Evolutionary conservation across 2,329 filamentous ascomycete species (phyloP), one percentile per base, ranked within the genome.

Genomic region (Colletotrichum sp.): DNA sequence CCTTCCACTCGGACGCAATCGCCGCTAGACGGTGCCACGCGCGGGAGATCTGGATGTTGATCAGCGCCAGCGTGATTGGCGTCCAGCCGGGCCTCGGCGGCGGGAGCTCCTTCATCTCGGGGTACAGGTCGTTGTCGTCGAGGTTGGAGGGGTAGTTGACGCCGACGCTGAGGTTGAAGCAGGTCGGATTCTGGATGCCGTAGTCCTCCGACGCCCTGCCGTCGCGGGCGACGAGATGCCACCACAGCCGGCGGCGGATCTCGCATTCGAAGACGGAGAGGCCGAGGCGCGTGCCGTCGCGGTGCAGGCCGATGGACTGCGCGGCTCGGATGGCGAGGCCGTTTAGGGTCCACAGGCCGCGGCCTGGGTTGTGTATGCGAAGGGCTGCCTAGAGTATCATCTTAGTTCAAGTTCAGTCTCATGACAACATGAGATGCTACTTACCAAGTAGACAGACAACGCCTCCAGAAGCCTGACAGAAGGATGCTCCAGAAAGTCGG

Each of bases 191-290:
- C 34, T 80, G 76, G 12, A 85, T 78, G 1, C 91, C 91, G 76
- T 92, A 90, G 72, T 92, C 91, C 77, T 93, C 91, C 3, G 88
- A 89, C 2, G 89, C 87, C 64, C 90, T 83, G 5, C 86, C 85
- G 72, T 92, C 90, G 1, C 90, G 84, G 1, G 87, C 86, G 55
- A 88, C 87, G 1, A 92, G 88, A 80, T 89, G 85, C 89, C 89
- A 92, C 86, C 89, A 89, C 6, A 92, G 82, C 59, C 90, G 84
- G 52, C 90, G 88, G 8, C 90, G 85, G 83, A 91, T 86, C 80
- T 92, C 88, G 0, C 86, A 86, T 66, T 92, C 89, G 63, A 87
- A 91, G 57, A 79, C 83, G 57, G 69, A 69, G 8, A 85, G 55
- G 72, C 80, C 77, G 2, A 84, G 77, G 10, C 84, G 80, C 2